These are phyloP conservation scores for Colletotrichum graminicola DNA, from an alignment of 2,329 filamentous ascomycete species.

Conservation along the genomic window DNA sequence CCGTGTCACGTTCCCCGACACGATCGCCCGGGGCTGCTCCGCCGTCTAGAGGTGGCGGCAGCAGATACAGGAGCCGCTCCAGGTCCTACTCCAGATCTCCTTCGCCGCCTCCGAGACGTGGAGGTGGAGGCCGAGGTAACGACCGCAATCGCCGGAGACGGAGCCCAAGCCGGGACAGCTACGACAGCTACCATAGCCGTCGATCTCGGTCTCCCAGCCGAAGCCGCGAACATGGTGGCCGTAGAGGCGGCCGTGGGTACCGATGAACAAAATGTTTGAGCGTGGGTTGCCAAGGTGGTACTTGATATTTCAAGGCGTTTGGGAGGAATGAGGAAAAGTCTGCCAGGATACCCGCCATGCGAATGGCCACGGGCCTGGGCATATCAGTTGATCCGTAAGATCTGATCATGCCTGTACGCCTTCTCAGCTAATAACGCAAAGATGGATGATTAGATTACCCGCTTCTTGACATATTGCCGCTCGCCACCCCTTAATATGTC, in stretches of 20 bases:
- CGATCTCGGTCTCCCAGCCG: slow-evolving; percentile 42
- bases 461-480: slow-evolving; percentile 19
- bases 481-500: slow-evolving; percentile 19
- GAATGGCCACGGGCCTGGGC: slow-evolving; percentile 28
- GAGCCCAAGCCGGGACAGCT: slow-evolving; percentile 52
- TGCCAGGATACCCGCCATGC: slow-evolving; percentile 6
- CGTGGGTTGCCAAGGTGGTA: slow-evolving; percentile 1
- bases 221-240: slow-evolving; percentile 26
- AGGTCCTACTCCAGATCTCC: slow-evolving; percentile 61
- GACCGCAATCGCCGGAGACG: slow-evolving; percentile 49
- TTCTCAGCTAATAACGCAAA: slow-evolving; percentile 38
- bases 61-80: slow-evolving; percentile 61
- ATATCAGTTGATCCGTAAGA: slow-evolving; percentile 37
- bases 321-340: slow-evolving; percentile 33
- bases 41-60: slow-evolving; percentile 48
- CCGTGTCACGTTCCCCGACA: slow-evolving; percentile 63
- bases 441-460: slow-evolving; percentile 23
- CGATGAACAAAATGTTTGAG: slow-evolving; percentile 21
- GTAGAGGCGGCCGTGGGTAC: slow-evolving; percentile 17
- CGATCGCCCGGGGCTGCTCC: slow-evolving; percentile 53
- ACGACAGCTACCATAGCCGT: slow-evolving; percentile 56
- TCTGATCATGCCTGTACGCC: slow-evolving; percentile 28
- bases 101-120: slow-evolving; percentile 54
- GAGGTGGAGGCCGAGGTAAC: slow-evolving; percentile 47
- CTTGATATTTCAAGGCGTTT: slow-evolving; percentile 36